Evolutionary conservation across 768 basidiomycete species (phyloP).

Genomic region (Psilocybe cubensis): DNA sequence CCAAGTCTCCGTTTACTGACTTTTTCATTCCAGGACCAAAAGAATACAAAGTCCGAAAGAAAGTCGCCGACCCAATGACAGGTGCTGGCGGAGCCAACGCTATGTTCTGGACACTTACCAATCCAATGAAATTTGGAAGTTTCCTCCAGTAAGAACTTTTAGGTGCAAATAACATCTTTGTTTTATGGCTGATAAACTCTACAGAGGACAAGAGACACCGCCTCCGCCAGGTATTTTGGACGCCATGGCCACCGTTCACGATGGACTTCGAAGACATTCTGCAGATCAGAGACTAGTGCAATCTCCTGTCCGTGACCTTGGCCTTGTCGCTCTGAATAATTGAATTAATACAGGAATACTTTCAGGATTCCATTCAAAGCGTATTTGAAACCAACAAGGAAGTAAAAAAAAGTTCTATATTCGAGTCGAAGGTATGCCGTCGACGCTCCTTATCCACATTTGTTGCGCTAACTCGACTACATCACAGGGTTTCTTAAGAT

Average conservation of each 20-base stretch:
- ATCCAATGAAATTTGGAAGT: constrained; percentile 48
- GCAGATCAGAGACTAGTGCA: constrained; percentile 17
- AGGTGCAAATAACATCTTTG: background rate
- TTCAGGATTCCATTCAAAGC: background rate
- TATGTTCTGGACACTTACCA: constrained; percentile 53
- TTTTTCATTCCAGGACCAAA: constrained; percentile 22
- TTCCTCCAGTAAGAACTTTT: constrained; percentile 46
- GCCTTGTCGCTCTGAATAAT: background rate
- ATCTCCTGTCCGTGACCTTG: background rate
- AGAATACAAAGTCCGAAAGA: constrained; percentile 28
- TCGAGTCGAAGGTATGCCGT: background rate
- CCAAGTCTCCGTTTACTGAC: background rate
- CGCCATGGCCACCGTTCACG: constrained; percentile 43
- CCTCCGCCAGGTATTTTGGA: constrained; percentile 45
- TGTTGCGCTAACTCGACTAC: background rate
- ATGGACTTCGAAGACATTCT: constrained; percentile 48
- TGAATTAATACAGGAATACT: background rate
- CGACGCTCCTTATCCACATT: background rate
- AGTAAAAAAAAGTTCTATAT: constrained; percentile 6
- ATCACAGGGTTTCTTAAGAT: background rate
- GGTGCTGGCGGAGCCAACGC: constrained; percentile 45
- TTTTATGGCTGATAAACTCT: background rate
- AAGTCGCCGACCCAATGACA: constrained; percentile 41
- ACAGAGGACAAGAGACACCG: background rate
- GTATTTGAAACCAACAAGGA: background rate